Evolutionary conservation across 805 yeast genomes (phyloP).

Genomic region (Ogataea henricii): DNA sequence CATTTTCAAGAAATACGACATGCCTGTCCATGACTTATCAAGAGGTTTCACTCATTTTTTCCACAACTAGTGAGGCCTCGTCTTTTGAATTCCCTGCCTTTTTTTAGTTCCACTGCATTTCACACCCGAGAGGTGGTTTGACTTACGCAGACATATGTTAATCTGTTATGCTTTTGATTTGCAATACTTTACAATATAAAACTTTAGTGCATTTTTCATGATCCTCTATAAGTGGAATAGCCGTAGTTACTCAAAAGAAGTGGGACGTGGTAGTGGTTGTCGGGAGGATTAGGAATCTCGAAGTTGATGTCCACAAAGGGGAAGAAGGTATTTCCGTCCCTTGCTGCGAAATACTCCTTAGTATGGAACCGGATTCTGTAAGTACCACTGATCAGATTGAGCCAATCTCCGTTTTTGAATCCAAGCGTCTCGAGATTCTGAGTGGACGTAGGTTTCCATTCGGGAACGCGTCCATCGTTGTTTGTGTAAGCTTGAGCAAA

Average conservation of each 20-base stretch:
- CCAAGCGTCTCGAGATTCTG: constrained; percentile 11
- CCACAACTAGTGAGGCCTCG: constrained; percentile 33
- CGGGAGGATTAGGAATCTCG: constrained; percentile 64
- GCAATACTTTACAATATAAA: not conserved
- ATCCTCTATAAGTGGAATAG: constrained; percentile 88
- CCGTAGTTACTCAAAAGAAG: constrained; percentile 81
- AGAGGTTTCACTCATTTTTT: constrained; percentile 67
- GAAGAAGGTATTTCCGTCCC: constrained; percentile 61
- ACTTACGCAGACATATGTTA: not conserved
- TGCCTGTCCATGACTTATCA: constrained; percentile 68
- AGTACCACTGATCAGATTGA: constrained; percentile 54
- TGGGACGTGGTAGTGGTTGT: constrained; percentile 88
- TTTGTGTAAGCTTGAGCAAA: constrained; percentile 75
- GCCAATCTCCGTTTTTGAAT: constrained; percentile 40
- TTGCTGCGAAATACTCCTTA: constrained; percentile 55
- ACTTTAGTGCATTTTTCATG: constrained; percentile 14
- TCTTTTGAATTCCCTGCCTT: not conserved
- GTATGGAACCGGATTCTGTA: constrained; percentile 80
- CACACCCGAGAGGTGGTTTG: not conserved
- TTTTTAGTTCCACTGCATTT: constrained; percentile 2
- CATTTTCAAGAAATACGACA: constrained; percentile 57
- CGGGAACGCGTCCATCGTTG: constrained; percentile 73
- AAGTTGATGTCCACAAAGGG: constrained; percentile 86
- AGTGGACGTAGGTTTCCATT: constrained; percentile 54
- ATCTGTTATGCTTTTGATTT: not conserved